Conservation (phyloP, 176 grass and related monocot species). For the Pontederia crassipes region DNA sequence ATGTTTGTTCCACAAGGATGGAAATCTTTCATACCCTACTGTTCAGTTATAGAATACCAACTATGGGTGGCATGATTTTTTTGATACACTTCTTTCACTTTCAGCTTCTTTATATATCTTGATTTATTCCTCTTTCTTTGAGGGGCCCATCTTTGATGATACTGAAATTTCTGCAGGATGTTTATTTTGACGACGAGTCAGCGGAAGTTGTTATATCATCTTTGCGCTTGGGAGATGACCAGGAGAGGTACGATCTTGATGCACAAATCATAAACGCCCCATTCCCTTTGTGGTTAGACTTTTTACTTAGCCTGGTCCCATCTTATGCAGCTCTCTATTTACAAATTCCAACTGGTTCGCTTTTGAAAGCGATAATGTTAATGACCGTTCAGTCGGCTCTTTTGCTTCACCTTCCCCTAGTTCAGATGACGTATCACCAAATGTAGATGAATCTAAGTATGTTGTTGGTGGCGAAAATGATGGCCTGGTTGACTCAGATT, state of each 20-base stretch:
- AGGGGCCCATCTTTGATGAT: conserved; percentile 6
- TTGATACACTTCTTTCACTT: no score
- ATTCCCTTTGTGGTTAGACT: conserved; percentile 5
- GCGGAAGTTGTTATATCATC: conserved; percentile 90
- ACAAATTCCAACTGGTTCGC: conserved; percentile 98
- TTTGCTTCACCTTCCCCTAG: conserved; percentile 45
- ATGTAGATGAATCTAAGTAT: conserved; percentile 20
- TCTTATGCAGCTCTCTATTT: conserved; percentile 60
- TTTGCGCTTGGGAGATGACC: conserved; percentile 64
- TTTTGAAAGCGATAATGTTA: conserved; percentile 59
- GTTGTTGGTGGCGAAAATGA: conserved; percentile 21
- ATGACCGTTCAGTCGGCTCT: conserved; percentile 17
- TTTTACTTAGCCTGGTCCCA: conserved; percentile 6
- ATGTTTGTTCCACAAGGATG: no score
- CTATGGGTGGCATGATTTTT: no score
- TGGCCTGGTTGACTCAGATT: conserved; percentile 5
- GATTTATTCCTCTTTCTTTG: no score
- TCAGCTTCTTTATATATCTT: no score
- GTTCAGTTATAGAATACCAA: no score
- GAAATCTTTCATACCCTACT: no score
- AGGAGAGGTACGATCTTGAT: conserved; percentile 54
- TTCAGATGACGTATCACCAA: conserved; percentile 21
- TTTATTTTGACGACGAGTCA: conserved; percentile 97
- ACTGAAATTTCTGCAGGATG: conserved; percentile 42
- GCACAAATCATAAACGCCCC: neutral